Conservation (phyloP, 2,329 filamentous ascomycete genomes). For the Colletotrichum siamense region DNA sequence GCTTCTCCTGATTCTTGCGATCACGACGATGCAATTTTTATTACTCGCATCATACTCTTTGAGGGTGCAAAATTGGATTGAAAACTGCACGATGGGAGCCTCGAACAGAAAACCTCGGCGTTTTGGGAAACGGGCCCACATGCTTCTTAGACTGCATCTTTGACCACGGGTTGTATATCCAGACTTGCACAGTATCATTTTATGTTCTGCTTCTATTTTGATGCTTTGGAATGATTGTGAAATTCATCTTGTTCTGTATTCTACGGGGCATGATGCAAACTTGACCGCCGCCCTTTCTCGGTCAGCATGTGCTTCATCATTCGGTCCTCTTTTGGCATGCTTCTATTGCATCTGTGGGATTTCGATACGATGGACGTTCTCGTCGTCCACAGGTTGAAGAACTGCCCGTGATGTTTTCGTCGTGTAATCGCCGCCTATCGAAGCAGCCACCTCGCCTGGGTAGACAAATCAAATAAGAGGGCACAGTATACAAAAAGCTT, state of each 20-base stretch:
- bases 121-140: not conserved
- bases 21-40: not conserved
- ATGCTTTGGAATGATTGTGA: too few species aligned
- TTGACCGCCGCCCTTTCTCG: too few species aligned
- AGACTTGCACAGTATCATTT: too few species aligned
- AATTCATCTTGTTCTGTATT: too few species aligned
- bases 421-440: not conserved
- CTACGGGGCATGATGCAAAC: too few species aligned
- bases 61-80: not conserved
- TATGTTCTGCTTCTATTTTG: too few species aligned
- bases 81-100: not conserved
- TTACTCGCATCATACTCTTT: not conserved
- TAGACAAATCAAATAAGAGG: not conserved
- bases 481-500: not conserved
- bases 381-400: not conserved
- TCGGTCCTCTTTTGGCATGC: too few species aligned
- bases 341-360: not conserved
- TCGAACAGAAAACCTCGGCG: not conserved
- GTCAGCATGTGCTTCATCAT: too few species aligned
- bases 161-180: not conserved
- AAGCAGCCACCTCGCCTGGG: not conserved
- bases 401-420: fast-evolving
- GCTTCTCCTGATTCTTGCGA: not conserved
- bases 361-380: not conserved
- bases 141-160: not conserved